Percentiles rank a stretch among this genome's conserved stretches.
phyloP scores from a whole-genome alignment of 192 early-diverging fungal species.

The Backusella tarrabulga region DNA sequence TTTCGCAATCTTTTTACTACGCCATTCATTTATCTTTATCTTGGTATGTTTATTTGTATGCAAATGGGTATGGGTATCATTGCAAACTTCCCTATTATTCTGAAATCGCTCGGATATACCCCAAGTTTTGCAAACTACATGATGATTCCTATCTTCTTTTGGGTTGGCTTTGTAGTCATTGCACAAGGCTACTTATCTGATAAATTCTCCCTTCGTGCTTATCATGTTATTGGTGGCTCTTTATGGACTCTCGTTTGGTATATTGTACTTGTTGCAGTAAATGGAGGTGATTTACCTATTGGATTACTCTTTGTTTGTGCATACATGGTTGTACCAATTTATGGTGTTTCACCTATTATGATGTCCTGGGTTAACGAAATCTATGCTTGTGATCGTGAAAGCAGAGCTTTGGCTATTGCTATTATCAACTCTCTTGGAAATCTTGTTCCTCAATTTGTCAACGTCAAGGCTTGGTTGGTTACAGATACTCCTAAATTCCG shows the following conservation, averaged over 20 bases:
- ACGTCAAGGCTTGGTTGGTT: constrained; percentile 18
- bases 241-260: constrained; percentile 19
- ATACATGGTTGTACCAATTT: constrained; percentile 21
- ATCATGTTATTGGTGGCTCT: constrained; percentile 15
- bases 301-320: constrained; percentile 19
- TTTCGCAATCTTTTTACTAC: constrained; percentile 23
- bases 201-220: constrained; percentile 1
- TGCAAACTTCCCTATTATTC: constrained; percentile 39
- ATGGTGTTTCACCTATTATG: constrained; percentile 25
- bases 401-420: constrained; percentile 29
- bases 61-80: constrained; percentile 30
- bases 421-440: constrained; percentile 26
- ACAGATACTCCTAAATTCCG: constrained; percentile 16
- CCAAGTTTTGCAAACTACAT: constrained; percentile 40
- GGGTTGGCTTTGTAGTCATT: constrained; percentile 24
- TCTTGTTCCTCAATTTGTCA: constrained; percentile 26
- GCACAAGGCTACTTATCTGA: constrained; percentile 25
- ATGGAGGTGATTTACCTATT: constrained; percentile 20
- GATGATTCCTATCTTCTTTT: constrained; percentile 38
- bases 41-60: constrained; percentile 16
- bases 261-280: constrained; percentile 23
- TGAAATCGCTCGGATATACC: constrained; percentile 39
- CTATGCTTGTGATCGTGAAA: constrained; percentile 23
- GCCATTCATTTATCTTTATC: constrained; percentile 18
- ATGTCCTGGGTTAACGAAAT: constrained; percentile 31